A percentile compares a stretch with the other conserved stretches of the same genome.
These are phyloP conservation scores for Suaeda aralocaspica DNA, from an alignment of 148 eudicot species.

Conservation along the genomic window DNA sequence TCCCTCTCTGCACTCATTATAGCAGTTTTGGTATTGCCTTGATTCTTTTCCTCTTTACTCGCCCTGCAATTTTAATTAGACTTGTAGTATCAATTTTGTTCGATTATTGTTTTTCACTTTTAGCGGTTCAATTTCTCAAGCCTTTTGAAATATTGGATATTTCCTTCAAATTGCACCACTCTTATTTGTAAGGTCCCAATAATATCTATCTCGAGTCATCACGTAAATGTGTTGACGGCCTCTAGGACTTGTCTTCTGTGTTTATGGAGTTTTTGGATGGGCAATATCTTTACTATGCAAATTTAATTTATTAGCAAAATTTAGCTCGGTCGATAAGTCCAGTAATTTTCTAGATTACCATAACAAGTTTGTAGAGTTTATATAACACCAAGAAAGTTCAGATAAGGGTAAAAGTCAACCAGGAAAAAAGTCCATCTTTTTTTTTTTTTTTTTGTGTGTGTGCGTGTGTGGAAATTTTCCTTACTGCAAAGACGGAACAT, in stretches of 20 bases:
- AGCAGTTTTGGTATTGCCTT: constrained; percentile 52
- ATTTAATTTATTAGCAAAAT: background rate
- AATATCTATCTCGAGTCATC: background rate
- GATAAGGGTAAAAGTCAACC: too few relatives aligned
- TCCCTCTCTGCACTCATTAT: constrained; percentile 61
- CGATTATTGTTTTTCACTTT: too few relatives aligned
- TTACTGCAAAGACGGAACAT: too few relatives aligned
- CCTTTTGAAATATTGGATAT: background rate
- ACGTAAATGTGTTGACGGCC: background rate
- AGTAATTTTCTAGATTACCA: background rate
- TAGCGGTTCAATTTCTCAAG: background rate
- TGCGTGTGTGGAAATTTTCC: too few relatives aligned
- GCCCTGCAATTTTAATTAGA: background rate
- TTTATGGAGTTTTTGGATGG: background rate
- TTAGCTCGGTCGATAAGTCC: background rate
- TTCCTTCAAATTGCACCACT: background rate
- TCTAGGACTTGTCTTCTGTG: background rate
- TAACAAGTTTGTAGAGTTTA: too few relatives aligned
- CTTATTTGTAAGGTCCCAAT: background rate
- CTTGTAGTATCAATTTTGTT: too few relatives aligned
- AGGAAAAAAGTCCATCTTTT: too few relatives aligned
- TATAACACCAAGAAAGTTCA: too few relatives aligned
- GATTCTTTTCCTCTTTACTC: background rate
- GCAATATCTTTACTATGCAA: background rate
- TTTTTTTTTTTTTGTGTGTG: too few relatives aligned